Evolutionary conservation across 768 basidiomycete genomes (phyloP), one percentile per base, ranked within the genome.

Genomic region (Chiua virens): DNA sequence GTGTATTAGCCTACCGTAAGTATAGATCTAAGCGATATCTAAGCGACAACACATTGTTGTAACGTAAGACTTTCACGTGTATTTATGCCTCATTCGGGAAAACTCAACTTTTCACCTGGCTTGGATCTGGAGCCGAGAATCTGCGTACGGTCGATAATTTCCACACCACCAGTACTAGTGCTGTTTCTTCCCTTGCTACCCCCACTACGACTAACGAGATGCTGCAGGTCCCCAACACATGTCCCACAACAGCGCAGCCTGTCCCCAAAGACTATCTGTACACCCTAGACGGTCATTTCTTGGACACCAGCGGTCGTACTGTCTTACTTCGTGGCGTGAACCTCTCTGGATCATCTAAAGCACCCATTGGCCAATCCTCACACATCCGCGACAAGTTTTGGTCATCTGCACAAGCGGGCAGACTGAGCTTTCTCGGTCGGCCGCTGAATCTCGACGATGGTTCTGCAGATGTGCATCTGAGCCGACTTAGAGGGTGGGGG

Each of bases 321-420:
- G 69, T 96, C 20, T 75, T 98, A 17, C 76, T 99, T 0, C 83
- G 96, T 45, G 97, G 97, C 17, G 89, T 98, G 40, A 99, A 99
- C 67, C 81, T 98, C 40, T 87, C 91, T 14, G 92, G 92, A 8
- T 85, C 92, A 1, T 82, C 87, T 42, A 99, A 99, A 65, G 85
- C 88, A 0, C 94, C 96, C 0, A 64, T 83, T 1, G 81, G 76
- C 43, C 78, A 82, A 49, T 89, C 85, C 0, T 87, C 86, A 0
- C 79, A 89, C 53, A 58, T 81, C 25, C 75, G 84, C 3, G 81
- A 89, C 2, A 83, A 77, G 17, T 92, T 97, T 68, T 97, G 92
- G 92, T 86, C 89, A 43, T 71, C 72, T 17, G 92, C 86, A 5
- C 86, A 92, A 62, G 68, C 61, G 1, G 86, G 88, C 39, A 80